Evolutionary conservation across 192 early-diverging fungal species (phyloP).

Genomic region (Pilobolus umbonatus): DNA sequence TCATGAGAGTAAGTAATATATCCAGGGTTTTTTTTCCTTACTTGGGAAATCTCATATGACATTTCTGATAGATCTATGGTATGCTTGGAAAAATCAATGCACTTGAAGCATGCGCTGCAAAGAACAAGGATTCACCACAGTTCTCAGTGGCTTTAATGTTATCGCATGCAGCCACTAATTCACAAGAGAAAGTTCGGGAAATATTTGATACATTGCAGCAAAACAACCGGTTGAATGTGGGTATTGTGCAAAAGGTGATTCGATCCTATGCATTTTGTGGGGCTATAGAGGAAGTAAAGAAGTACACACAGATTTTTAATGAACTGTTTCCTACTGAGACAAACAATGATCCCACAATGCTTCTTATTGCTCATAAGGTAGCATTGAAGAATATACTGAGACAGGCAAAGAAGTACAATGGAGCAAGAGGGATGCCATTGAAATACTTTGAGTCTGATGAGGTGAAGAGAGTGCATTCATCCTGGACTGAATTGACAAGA

Average conservation of each 20-base stretch:
- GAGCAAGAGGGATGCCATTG: slow-evolving; percentile 8
- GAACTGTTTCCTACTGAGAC: slow-evolving; percentile 4
- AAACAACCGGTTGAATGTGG: not conserved
- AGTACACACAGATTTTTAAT: slow-evolving; percentile 4
- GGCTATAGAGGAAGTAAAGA: not conserved
- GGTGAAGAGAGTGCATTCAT: slow-evolving; percentile 10
- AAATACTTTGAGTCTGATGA: not conserved
- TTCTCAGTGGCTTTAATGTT: slow-evolving; percentile 4
- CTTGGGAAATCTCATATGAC: not conserved
- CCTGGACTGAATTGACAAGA: slow-evolving; percentile 14
- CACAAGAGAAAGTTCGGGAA: not conserved
- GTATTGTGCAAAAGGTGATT: slow-evolving; percentile 5
- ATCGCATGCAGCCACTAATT: slow-evolving; percentile 17
- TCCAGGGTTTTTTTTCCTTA: not conserved
- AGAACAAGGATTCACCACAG: not conserved
- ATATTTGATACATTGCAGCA: slow-evolving; percentile 4
- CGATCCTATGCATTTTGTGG: slow-evolving; percentile 18
- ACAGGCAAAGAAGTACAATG: not conserved
- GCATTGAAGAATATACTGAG: slow-evolving; percentile 4
- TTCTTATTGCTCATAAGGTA: slow-evolving; percentile 14
- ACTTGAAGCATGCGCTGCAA: not conserved
- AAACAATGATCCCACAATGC: slow-evolving; percentile 10
- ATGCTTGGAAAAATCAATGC: not conserved
- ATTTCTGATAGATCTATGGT: slow-evolving; percentile 1
- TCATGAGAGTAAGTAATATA: slow-evolving; percentile 16